Evolutionary conservation across 805 yeast genomes (phyloP).

Genomic region (Lachancea lanzarotensis): DNA sequence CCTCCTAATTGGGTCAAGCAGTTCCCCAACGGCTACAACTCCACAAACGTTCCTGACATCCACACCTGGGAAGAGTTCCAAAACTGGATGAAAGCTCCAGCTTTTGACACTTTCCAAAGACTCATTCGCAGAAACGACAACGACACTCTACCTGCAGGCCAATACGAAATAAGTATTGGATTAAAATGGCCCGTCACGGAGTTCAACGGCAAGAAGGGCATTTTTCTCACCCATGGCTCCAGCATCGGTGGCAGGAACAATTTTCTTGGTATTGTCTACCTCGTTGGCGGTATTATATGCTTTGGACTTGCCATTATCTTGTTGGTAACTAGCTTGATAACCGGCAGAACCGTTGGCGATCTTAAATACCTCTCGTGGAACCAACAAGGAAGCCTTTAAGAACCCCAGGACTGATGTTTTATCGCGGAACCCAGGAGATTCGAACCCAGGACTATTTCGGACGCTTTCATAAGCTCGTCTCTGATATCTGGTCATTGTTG

Average conservation of each 20-base stretch:
- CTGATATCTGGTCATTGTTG: no score
- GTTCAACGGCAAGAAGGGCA: constrained; percentile 66
- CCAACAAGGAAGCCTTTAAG: no score
- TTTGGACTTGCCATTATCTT: constrained; percentile 48
- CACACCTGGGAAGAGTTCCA: constrained; percentile 76
- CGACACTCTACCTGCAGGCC: constrained; percentile 48
- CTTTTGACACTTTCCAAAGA: constrained; percentile 61
- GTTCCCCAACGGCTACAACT: constrained; percentile 88
- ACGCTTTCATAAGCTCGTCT: no score
- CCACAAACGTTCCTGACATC: constrained; percentile 68
- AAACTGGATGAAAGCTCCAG: constrained; percentile 95
- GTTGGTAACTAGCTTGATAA: constrained; percentile 47
- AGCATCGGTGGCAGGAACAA: constrained; percentile 71
- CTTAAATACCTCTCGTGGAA: constrained; percentile 70
- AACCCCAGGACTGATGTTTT: no score
- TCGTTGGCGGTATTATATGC: constrained; percentile 69
- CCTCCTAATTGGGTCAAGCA: constrained; percentile 84
- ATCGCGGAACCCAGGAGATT: not conserved
- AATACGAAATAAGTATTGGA: constrained; percentile 59
- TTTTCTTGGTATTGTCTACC: constrained; percentile 68
- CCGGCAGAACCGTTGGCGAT: constrained; percentile 70
- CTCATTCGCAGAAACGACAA: constrained; percentile 57
- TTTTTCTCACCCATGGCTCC: constrained; percentile 64
- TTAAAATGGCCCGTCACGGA: constrained; percentile 73
- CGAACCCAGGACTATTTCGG: no score